phyloP scores from a whole-genome alignment of 2,329 filamentous ascomycete genomes.

The Bipolaris zeicola region DNA sequence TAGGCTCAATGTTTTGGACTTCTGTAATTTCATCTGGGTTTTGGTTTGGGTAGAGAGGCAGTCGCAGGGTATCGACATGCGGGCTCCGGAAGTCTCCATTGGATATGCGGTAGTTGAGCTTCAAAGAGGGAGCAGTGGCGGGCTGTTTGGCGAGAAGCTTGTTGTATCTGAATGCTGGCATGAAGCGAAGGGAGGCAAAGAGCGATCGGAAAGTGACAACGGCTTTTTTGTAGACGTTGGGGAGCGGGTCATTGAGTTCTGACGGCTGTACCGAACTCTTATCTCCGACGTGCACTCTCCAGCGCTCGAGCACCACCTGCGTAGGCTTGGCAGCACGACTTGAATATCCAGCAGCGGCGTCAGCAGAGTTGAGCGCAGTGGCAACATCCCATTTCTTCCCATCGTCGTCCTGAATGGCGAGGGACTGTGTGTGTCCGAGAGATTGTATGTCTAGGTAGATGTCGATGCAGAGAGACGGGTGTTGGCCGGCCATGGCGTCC shows the following conservation, averaged over 20 bases:
- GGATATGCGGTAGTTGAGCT: conserved; percentile 79
- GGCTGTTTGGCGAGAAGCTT: conserved; percentile 74
- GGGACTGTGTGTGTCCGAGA: conserved; percentile 80
- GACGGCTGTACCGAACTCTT: conserved; percentile 59
- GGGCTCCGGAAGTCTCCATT: conserved; percentile 62
- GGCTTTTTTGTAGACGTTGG: conserved; percentile 95
- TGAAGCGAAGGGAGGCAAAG: conserved; percentile 78
- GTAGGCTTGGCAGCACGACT: conserved; percentile 54
- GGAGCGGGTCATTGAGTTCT: conserved; percentile 66
- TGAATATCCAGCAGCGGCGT: conserved; percentile 55
- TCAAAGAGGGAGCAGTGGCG: conserved; percentile 65
- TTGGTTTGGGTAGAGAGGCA: conserved; percentile 66
- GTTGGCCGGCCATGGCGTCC: conserved; percentile 75
- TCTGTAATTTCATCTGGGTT: conserved; percentile 68
- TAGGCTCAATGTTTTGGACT: conserved; percentile 72
- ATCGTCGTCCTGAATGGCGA: conserved; percentile 85
- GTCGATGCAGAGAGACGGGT: conserved; percentile 86
- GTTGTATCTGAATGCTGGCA: conserved; percentile 86
- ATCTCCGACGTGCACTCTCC: conserved; percentile 82
- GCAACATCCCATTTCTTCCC: conserved; percentile 93
- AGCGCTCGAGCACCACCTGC: conserved; percentile 87
- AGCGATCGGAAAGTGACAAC: conserved; percentile 93
- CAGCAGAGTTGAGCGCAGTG: conserved; percentile 74
- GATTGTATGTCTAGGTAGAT: conserved; percentile 82
- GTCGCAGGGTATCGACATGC: conserved; percentile 70